Evolutionary conservation across 2,329 filamentous ascomycete species (phyloP).

Genomic region (Lachnellula occidentalis): DNA sequence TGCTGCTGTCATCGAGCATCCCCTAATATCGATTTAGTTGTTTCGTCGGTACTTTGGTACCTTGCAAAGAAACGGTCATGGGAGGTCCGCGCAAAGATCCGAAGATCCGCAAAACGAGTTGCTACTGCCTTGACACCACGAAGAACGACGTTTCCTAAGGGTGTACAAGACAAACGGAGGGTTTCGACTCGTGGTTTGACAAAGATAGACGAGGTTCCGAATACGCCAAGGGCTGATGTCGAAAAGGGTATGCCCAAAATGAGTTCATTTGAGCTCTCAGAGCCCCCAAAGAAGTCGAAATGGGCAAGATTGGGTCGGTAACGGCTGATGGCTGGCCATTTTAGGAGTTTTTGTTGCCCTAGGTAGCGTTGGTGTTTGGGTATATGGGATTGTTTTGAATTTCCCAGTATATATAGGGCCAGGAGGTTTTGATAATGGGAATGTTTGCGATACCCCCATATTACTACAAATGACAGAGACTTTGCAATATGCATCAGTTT

Average conservation of each 20-base stretch:
- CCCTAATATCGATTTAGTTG: slow-evolving; percentile 16
- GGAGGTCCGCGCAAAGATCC: slow-evolving; percentile 68
- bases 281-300: slow-evolving; percentile 28
- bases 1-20: not conserved
- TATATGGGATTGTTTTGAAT: slow-evolving; percentile 1
- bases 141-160: slow-evolving; percentile 54
- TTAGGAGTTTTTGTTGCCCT: slow-evolving; percentile 8
- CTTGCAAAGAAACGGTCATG: slow-evolving; percentile 81
- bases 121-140: slow-evolving; percentile 58
- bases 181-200: slow-evolving; percentile 37
- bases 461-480: not conserved
- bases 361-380: slow-evolving; percentile 9
- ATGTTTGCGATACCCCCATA: not conserved
- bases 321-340: slow-evolving; percentile 7
- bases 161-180: slow-evolving; percentile 42
- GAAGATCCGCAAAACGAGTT: slow-evolving; percentile 60
- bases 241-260: slow-evolving; percentile 46
- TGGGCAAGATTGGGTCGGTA: slow-evolving; percentile 26
- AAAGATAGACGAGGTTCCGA: slow-evolving; percentile 50
- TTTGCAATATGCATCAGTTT: not conserved
- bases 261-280: slow-evolving; percentile 28
- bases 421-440: not conserved
- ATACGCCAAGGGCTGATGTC: slow-evolving; percentile 53
- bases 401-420: slow-evolving; percentile 9
- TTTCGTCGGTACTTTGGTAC: slow-evolving; percentile 62